Percentiles rank a stretch among this genome's conserved stretches.
These are phyloP conservation scores for Plasmodium reichenowi DNA, from an alignment of 169 alveolate genomes.

Conservation along the genomic window DNA sequence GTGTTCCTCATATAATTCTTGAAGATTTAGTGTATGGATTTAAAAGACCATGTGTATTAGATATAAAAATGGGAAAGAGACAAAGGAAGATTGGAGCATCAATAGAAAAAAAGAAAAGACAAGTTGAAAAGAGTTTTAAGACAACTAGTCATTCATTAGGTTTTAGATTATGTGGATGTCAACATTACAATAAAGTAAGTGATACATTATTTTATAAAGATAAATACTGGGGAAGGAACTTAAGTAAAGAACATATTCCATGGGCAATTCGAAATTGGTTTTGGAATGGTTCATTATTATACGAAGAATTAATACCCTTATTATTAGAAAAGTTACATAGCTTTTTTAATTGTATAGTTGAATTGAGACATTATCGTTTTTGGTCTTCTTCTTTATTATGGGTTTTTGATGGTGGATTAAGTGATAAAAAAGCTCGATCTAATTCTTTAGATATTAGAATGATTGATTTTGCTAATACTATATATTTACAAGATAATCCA, in stretches of 20 bases:
- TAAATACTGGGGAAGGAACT: conserved; percentile 84
- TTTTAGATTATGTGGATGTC: conserved; percentile 84
- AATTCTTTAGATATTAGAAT: conserved; percentile 80
- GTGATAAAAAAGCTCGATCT: conserved; percentile 74
- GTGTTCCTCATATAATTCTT: conserved; percentile 78
- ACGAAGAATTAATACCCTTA: conserved; percentile 78
- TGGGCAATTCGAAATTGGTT: conserved; percentile 83
- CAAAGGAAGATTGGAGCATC: conserved; percentile 82
- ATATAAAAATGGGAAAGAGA: conserved; percentile 83
- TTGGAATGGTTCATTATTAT: conserved; percentile 79
- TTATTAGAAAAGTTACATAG: conserved; percentile 77
- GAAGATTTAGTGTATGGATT: conserved; percentile 82
- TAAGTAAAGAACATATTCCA: conserved; percentile 80
- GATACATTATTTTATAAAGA: conserved; percentile 81
- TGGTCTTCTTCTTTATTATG: conserved; percentile 85
- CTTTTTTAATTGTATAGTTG: conserved; percentile 76
- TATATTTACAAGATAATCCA: conserved; percentile 81
- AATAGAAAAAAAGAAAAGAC: conserved; percentile 81
- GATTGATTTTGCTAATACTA: conserved; percentile 85
- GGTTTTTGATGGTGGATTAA: conserved; percentile 84
- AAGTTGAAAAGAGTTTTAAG: conserved; percentile 78
- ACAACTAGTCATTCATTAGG: conserved; percentile 84
- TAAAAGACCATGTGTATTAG: conserved; percentile 82
- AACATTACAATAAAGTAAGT: conserved; percentile 77
- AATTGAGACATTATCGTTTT: conserved; percentile 80